Evolutionary conservation across 2,329 filamentous ascomycete genomes (phyloP).

Genomic region (Ophiocordyceps camponoti-rufipedis): DNA sequence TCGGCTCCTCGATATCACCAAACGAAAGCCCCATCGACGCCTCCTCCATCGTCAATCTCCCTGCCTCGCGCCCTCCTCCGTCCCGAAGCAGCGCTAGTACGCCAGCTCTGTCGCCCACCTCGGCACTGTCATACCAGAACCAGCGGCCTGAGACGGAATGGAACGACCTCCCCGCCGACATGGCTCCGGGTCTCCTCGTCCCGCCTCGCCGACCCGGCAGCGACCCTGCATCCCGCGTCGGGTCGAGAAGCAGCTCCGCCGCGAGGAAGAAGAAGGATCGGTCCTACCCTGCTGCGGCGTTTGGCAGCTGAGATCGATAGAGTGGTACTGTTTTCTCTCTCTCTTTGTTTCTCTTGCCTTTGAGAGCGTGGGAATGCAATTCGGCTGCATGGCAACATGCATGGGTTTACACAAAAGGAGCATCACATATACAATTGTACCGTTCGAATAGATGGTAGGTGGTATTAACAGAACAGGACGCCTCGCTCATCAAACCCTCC

Average conservation of each 20-base stretch:
- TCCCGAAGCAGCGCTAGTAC: constrained; percentile 6
- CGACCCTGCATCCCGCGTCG: constrained; percentile 20
- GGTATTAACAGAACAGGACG: not conserved
- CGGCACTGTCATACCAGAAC: constrained; percentile 37
- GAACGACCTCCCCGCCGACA: constrained; percentile 47
- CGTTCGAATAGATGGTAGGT: too few species aligned
- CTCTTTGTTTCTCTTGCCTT: too few species aligned
- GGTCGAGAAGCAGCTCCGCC: constrained; percentile 37
- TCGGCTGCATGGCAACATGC: too few species aligned
- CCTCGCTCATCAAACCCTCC: too few species aligned
- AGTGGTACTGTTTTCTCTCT: too few species aligned
- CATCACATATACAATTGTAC: too few species aligned
- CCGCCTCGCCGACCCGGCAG: constrained; percentile 8
- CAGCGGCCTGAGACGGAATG: constrained; percentile 40
- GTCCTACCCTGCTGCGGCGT: constrained; percentile 43
- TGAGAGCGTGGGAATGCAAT: too few species aligned
- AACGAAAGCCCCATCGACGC: constrained; percentile 6
- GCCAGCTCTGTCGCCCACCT: constrained; percentile 7
- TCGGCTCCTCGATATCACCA: not conserved
- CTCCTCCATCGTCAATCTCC: constrained; percentile 14
- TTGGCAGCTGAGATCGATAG: too few species aligned
- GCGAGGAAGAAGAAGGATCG: constrained; percentile 39
- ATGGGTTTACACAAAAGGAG: too few species aligned
- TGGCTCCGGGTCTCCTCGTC: constrained; percentile 21
- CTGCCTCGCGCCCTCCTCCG: constrained; percentile 7